Evolutionary conservation across 2,329 filamentous ascomycete species (phyloP), one percentile per base, ranked within the genome.

Genomic region (Microdochium trichocladiopsis): DNA sequence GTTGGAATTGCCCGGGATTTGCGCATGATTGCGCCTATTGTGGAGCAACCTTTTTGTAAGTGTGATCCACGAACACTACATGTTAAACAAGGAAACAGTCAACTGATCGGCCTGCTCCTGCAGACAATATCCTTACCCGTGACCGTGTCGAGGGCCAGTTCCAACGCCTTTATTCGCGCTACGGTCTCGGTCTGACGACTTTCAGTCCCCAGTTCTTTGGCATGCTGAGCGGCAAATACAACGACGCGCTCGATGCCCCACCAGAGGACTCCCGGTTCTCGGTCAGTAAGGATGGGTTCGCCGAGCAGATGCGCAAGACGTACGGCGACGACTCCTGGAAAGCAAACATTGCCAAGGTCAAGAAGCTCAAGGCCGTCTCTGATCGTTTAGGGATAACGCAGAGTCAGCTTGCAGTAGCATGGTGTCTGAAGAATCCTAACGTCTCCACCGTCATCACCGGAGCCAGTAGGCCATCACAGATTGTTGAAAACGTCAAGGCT

Each of bases 171-270:
- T 82, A 72, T 66, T 65, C 77, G 56, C 72, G 80, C 60, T 76
- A 73, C 69, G 67, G 75, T 55, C 78, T 78, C 60, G 79, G 78
- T 47, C 79, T 78, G 33, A 69, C 66, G 58, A 64, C 65, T 63
- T 82, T 77, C 75, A 74, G 69, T 22, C 78, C 80, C 21, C 70
- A 83, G 10, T 77, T 75, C 48, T 77, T 72, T 25, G 81, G 81
- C 53, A 66, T 84, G 37, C 65, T 85, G 51, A 83, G 78, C 8
- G 81, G 81, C 60, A 85, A 84, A 68, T 84, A 85, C 73, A 83
- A 83, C 65, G 73, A 83, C 56, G 80, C 80, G 51, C 79, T 84
- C 51, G 47, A 25, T 18, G 47, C 47, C 14, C 47, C 47, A 12
- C 25, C 47, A 16, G 23, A 25, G 23, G 23, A 76, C 60, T 83